Conservation (phyloP, 2,329 filamentous ascomycete species). For the Xylariaceae sp. region DNA sequence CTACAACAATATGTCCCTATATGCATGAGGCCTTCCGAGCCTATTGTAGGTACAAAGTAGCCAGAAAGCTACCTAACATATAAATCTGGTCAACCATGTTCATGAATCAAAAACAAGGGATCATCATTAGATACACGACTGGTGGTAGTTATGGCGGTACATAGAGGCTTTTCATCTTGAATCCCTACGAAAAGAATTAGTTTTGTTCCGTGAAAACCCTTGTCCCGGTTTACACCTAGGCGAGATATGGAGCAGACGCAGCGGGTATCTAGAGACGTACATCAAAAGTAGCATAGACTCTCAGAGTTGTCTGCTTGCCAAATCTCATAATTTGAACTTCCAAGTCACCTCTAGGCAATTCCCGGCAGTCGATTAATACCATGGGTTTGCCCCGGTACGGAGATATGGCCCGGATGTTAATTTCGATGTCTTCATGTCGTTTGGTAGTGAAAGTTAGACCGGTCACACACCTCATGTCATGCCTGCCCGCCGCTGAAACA, state of each 20-base stretch:
- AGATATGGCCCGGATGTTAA: conserved; percentile 19
- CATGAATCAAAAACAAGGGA: no score
- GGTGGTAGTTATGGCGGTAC: neutral
- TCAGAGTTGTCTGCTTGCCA: conserved; percentile 5
- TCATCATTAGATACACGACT: no score
- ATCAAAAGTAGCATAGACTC: conserved; percentile 23
- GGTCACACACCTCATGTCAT: conserved; percentile 18
- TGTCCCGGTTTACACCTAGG: neutral
- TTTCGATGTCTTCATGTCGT: conserved; percentile 16
- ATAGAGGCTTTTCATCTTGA: conserved; percentile 16
- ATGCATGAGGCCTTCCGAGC: no score
- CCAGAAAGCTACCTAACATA: no score
- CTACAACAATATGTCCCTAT: no score
- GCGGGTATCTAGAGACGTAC: conserved; percentile 15
- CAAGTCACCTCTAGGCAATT: conserved; percentile 12
- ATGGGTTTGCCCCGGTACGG: conserved; percentile 15
- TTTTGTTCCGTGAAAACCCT: neutral
- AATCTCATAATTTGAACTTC: conserved; percentile 11
- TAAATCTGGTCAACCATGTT: no score
- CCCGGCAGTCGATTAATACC: conserved; percentile 8
- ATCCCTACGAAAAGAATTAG: conserved; percentile 16
- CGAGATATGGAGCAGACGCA: neutral
- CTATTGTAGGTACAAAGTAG: no score
- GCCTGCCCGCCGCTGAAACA: no score
- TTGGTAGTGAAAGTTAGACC: conserved; percentile 22